Evolutionary conservation across 1,284 basidiomycete genomes (phyloP).

Genomic region (Xerocomus minutiporus): DNA sequence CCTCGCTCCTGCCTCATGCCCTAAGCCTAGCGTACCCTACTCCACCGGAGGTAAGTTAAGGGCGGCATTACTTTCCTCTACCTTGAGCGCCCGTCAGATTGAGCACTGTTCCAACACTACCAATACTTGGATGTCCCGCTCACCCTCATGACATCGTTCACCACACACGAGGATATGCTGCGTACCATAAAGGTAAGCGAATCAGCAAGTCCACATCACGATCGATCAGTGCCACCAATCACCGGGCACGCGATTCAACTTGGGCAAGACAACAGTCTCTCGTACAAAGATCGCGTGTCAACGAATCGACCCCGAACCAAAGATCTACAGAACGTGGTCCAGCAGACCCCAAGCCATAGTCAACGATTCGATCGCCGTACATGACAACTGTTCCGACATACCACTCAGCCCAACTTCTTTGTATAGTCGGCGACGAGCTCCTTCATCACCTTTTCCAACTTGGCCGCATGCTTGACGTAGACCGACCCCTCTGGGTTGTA

Average conservation of each 20-base stretch:
- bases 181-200: too few relatives aligned
- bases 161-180: too few relatives aligned
- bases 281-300: not conserved
- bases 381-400: not conserved
- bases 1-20: too few relatives aligned
- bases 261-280: not conserved
- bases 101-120: too few relatives aligned
- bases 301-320: not conserved
- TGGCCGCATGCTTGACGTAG: slow-evolving; percentile 84
- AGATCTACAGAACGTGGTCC: not conserved
- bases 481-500: slow-evolving; percentile 88
- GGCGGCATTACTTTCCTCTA: too few relatives aligned
- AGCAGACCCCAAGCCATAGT: not conserved
- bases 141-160: too few relatives aligned
- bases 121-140: too few relatives aligned
- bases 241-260: not conserved
- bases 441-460: slow-evolving; percentile 70
- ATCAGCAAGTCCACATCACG: too few relatives aligned
- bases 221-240: not conserved
- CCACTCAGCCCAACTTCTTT: slow-evolving; percentile 18
- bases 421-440: slow-evolving; percentile 42
- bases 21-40: too few relatives aligned
- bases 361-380: not conserved
- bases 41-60: too few relatives aligned
- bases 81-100: too few relatives aligned